Conservation (phyloP, 139 green algal genomes). For the Chlorella vulgaris region DNA sequence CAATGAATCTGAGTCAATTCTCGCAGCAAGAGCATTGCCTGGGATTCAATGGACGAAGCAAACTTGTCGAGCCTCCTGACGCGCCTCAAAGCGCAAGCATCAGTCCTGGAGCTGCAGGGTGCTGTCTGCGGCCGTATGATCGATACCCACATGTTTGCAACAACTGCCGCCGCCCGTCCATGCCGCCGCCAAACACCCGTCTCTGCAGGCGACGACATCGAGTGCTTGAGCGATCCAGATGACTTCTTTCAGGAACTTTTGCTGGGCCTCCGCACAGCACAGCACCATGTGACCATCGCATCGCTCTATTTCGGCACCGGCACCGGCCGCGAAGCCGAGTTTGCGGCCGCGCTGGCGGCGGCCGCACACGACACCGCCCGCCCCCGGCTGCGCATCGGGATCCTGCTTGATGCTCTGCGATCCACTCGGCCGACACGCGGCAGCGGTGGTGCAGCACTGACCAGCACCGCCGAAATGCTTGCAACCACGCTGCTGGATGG, state of each 20-base stretch:
- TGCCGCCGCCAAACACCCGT: neutral
- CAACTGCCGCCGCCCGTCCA: neutral
- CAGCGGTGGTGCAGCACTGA: neutral
- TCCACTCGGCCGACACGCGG: constrained; percentile 26
- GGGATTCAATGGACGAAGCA: neutral
- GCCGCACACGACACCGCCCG: neutral
- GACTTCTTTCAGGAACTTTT: constrained; percentile 18
- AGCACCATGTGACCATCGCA: constrained; percentile 28
- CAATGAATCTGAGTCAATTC: too few relatives aligned
- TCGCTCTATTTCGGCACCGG: constrained; percentile 44
- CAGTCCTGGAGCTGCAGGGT: neutral
- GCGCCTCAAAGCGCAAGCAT: too few relatives aligned
- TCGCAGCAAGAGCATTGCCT: neutral
- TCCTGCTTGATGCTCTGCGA: constrained; percentile 44
- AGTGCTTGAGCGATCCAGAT: neutral
- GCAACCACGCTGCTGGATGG: constrained; percentile 17
- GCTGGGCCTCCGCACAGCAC: constrained; percentile 23
- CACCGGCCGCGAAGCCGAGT: constrained; percentile 18
- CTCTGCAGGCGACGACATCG: neutral
- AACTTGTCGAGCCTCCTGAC: too few relatives aligned
- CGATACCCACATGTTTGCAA: neutral
- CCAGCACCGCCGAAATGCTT: constrained; percentile 43
- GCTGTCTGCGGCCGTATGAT: neutral
- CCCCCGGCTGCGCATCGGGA: constrained; percentile 8
- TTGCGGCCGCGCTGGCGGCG: constrained; percentile 33